phyloP scores from a whole-genome alignment of 345 rosid genomes.

The Pseudoturritis turrita region DNA sequence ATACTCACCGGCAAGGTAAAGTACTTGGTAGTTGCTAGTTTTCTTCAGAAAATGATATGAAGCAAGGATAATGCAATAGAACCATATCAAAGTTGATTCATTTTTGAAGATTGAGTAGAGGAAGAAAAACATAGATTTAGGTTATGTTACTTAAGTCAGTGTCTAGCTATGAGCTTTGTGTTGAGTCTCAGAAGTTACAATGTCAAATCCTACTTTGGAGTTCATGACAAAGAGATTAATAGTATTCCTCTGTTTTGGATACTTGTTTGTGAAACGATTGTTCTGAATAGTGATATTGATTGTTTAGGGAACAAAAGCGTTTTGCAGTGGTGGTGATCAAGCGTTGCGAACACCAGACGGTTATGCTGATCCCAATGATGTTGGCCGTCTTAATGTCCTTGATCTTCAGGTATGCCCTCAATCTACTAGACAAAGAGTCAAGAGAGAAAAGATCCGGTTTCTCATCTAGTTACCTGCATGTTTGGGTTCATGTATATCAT shows the following conservation, averaged over 20 bases:
- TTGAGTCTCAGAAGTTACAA: background rate
- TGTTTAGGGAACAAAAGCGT: conserved; percentile 79
- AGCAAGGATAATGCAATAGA: too few species aligned
- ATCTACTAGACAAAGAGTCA: background rate
- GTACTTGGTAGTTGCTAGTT: background rate
- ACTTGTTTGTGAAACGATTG: background rate
- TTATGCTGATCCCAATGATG: conserved; percentile 67
- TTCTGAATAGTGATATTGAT: conserved; percentile 1
- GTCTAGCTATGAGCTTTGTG: background rate
- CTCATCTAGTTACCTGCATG: background rate
- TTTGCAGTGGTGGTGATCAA: conserved; percentile 95
- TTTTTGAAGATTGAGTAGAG: background rate
- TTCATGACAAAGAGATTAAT: background rate
- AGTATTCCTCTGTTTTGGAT: background rate
- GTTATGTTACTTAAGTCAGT: background rate
- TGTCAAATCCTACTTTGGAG: background rate
- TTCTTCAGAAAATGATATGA: background rate
- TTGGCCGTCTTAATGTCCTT: conserved; percentile 74
- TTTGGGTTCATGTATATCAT: background rate
- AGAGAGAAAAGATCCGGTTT: too few species aligned
- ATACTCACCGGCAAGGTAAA: conserved; percentile 86
- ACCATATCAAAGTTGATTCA: background rate
- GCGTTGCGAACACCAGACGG: conserved; percentile 67
- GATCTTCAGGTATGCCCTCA: conserved; percentile 65
- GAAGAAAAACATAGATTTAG: background rate